phyloP scores from a whole-genome alignment of 2,329 filamentous ascomycete species.

The Fusarium succisae region DNA sequence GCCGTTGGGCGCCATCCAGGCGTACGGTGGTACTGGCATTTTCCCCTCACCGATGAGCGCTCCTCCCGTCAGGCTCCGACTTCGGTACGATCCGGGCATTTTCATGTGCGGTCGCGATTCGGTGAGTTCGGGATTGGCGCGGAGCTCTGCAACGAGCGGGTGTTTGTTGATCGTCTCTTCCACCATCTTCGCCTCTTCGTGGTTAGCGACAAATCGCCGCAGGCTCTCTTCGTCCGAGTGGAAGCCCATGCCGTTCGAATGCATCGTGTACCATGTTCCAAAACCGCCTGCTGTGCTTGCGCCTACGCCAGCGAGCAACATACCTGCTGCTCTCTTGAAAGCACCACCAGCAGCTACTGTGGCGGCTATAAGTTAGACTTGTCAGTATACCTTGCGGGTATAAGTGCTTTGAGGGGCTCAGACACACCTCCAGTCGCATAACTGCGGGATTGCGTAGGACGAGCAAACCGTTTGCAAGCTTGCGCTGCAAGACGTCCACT shows the following conservation, averaged over 20 bases:
- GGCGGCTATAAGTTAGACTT: slow-evolving; percentile 3
- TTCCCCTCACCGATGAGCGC: slow-evolving; percentile 78
- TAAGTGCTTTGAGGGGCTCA: not conserved
- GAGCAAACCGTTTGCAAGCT: slow-evolving; percentile 31
- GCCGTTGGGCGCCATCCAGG: slow-evolving; percentile 77
- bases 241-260: slow-evolving; percentile 50
- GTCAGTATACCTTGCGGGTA: slow-evolving; percentile 24
- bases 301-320: slow-evolving; percentile 44
- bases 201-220: slow-evolving; percentile 66
- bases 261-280: slow-evolving; percentile 50
- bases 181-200: slow-evolving; percentile 66
- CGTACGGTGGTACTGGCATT: slow-evolving; percentile 82
- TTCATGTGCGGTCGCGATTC: slow-evolving; percentile 90
- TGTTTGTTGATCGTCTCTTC: slow-evolving; percentile 80
- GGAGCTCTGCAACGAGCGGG: slow-evolving; percentile 75
- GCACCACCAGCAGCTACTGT: slow-evolving; percentile 28
- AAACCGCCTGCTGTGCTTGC: slow-evolving; percentile 47
- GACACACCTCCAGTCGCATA: slow-evolving; percentile 44
- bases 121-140: slow-evolving; percentile 70
- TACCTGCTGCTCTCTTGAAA: slow-evolving; percentile 38
- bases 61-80: slow-evolving; percentile 83
- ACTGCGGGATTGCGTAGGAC: slow-evolving; percentile 32
- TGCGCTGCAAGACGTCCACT: slow-evolving; percentile 40
- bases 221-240: slow-evolving; percentile 76
- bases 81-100: slow-evolving; percentile 75